Base-by-base conservation (phyloP, 495 filamentous ascomycete genomes). In the Monascus purpureus region DNA sequence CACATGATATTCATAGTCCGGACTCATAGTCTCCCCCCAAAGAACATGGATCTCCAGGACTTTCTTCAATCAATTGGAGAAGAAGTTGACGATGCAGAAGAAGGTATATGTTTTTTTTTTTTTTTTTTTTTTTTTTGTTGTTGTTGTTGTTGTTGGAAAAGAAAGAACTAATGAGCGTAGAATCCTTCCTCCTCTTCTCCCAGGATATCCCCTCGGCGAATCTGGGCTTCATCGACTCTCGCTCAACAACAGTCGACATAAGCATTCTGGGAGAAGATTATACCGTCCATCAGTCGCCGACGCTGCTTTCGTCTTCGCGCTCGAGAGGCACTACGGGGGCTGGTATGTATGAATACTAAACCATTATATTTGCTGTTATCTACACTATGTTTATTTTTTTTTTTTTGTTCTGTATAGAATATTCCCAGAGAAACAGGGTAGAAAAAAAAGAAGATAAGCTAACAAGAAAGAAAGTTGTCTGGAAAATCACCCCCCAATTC, bases 401-500 rank as follows among this genome's bases (percentile, higher is more conserved):
- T n/a, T n/a, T n/a, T n/a, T n/a, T n/a, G n/a, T n/a, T n/a, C n/a
- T n/a, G n/a, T n/a, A n/a, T n/a, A 22, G 9, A 4, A 5, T 22
- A 22, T 5, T 9, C 20, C 20, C 20, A 22, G 9, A 4, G 20
- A 4, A 22, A 22, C 29, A 31, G 5, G 14, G 5, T 17, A 31
- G 6, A 5, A 11, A 14, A 31, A 5, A 13, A 31, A 15, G 5
- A 13, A 13, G 5, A 17, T n/a, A 13, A 31, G 4, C 26, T 36
- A 23, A 29, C 20, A 31, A 31, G 33, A 15, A 13, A 18, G 37
- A 14, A 22, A 80, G 83, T 88, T 13, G 60, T 92, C 11, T 97
- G 90, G 90, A 90, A 82, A 61, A 80, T 93, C 45, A 93, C 86
- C 2, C 85, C 90, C 13, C 58, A 72, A 32, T 75, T 96, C 48